phyloP scores from a whole-genome alignment of 2,329 filamentous ascomycete genomes.

The Penicillium occitanis region DNA sequence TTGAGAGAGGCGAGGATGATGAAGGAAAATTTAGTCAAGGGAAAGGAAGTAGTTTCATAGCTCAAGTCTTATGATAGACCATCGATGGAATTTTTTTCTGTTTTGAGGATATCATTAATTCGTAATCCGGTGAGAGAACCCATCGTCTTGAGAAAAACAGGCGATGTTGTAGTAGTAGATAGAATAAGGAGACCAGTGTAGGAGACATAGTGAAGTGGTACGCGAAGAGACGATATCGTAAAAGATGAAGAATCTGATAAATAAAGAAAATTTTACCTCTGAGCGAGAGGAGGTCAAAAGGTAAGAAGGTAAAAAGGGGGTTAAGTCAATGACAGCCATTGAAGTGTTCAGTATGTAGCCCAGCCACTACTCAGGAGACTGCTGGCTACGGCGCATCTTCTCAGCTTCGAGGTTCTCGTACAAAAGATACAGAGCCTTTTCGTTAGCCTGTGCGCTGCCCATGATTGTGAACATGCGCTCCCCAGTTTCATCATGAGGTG shows the following conservation, averaged over 20 bases:
- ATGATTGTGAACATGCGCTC: conserved; percentile 99
- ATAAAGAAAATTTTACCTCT: conserved; percentile 8
- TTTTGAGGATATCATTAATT: conserved; percentile 20
- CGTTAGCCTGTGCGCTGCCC: conserved; percentile 88
- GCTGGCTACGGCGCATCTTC: conserved; percentile 95
- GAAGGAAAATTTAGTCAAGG: not conserved
- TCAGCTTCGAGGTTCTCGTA: conserved; percentile 99
- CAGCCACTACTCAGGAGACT: conserved; percentile 54
- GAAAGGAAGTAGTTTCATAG: conserved; percentile 1
- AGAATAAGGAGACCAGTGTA: conserved; percentile 6
- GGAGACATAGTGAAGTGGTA: conserved; percentile 13
- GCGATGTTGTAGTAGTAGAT: conserved; percentile 8
- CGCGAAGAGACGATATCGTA: conserved; percentile 13
- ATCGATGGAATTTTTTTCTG: conserved; percentile 6
- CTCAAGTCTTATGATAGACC: not conserved
- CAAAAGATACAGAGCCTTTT: conserved; percentile 90
- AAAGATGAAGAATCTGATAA: conserved; percentile 6
- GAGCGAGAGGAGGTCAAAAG: conserved; percentile 10
- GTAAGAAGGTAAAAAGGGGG: not conserved
- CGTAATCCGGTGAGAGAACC: conserved; percentile 18
- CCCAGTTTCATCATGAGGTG: conserved; percentile 93
- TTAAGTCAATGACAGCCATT: conserved; percentile 10
- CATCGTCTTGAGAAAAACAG: conserved; percentile 9
- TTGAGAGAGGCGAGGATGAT: not conserved
- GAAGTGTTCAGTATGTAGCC: not conserved